Evolutionary conservation across 768 basidiomycete species (phyloP).

Genomic region (Trametes cingulata): DNA sequence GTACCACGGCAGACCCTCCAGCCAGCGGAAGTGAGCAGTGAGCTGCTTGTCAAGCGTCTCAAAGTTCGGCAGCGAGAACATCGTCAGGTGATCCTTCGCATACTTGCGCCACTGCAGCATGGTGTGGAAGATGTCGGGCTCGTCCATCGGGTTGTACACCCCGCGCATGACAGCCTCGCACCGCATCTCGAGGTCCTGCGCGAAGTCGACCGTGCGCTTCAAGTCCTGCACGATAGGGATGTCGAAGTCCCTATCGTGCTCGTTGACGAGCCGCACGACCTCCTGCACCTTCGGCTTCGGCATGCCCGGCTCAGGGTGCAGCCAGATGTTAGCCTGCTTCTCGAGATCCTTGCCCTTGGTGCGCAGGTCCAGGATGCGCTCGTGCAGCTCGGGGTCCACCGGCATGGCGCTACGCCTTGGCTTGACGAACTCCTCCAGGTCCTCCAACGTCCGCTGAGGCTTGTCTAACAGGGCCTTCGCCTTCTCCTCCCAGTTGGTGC

Average conservation of each 20-base stretch:
- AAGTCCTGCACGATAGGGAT: constrained; percentile 67
- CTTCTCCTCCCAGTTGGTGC: constrained; percentile 75
- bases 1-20: constrained; percentile 78
- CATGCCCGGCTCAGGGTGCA: constrained; percentile 55
- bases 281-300: constrained; percentile 66
- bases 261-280: constrained; percentile 64
- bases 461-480: constrained; percentile 67
- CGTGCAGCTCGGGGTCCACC: constrained; percentile 65
- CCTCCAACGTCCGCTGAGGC: constrained; percentile 71
- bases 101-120: constrained; percentile 76
- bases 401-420: constrained; percentile 64
- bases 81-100: constrained; percentile 66
- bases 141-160: constrained; percentile 54
- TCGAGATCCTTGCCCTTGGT: constrained; percentile 78
- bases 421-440: constrained; percentile 71
- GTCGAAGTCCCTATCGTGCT: constrained; percentile 76
- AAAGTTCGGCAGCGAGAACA: constrained; percentile 73
- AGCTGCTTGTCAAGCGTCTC: constrained; percentile 73
- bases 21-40: constrained; percentile 65
- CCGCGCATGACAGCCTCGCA: constrained; percentile 75
- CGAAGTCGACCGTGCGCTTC: constrained; percentile 71
- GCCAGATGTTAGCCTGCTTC: constrained; percentile 73
- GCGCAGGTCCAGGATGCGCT: constrained; percentile 62
- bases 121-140: constrained; percentile 67
- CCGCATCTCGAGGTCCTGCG: constrained; percentile 72